Conservation (phyloP, 441 rosid species). For the Pelargonium fulgidum region DNA sequence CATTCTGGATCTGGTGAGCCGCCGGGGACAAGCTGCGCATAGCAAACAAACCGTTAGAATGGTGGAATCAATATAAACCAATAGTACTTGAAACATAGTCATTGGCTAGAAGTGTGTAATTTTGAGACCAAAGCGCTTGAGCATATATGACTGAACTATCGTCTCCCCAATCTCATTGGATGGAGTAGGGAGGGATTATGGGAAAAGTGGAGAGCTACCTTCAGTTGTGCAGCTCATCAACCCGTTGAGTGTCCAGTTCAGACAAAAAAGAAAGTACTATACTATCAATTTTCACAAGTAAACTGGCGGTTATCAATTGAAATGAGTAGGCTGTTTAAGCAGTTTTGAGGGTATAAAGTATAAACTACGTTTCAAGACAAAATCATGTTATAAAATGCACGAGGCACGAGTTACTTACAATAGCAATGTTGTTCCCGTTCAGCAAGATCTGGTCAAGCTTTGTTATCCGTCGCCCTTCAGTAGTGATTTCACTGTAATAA, state of each 20-base stretch:
- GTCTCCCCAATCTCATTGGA: no score
- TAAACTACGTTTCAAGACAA: not conserved
- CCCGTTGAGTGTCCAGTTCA: no score
- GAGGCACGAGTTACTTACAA: constrained; percentile 43
- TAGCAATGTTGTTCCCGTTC: constrained; percentile 91
- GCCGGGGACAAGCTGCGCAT: constrained; percentile 76
- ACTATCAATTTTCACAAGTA: no score
- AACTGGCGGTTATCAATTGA: no score
- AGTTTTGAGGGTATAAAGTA: not conserved
- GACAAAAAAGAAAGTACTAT: no score
- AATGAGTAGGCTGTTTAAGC: not conserved
- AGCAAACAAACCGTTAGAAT: constrained; percentile 13
- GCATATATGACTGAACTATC: no score
- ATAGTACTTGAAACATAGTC: not conserved
- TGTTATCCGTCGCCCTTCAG: constrained; percentile 86
- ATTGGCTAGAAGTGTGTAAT: not conserved
- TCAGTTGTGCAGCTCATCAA: not conserved
- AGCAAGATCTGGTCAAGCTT: constrained; percentile 96
- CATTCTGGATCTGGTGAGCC: constrained; percentile 80
- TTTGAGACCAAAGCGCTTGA: no score
- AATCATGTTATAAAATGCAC: not conserved
- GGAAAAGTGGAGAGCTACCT: no score
- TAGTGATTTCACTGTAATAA: constrained; percentile 65
- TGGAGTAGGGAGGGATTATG: no score
- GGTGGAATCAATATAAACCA: not conserved